A percentile compares a stretch with the other conserved stretches of the same genome.
Conservation (phyloP, 441 rosid species). For the Populus hybrid region DNA sequence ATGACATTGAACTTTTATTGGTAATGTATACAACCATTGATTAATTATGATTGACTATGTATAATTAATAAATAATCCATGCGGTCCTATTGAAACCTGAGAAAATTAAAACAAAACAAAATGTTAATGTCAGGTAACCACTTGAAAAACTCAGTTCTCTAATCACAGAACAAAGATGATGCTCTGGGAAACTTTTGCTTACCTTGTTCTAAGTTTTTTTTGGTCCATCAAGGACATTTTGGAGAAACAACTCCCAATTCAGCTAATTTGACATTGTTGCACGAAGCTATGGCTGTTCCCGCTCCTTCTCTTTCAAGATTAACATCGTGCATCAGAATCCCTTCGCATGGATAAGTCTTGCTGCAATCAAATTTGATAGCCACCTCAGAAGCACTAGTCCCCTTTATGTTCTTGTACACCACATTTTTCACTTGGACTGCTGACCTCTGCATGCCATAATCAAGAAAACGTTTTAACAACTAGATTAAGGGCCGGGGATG, state of each 20-base stretch:
- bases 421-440: conserved; percentile 70
- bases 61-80: background rate
- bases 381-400: conserved; percentile 63
- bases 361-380: conserved; percentile 69
- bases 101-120: background rate
- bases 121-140: background rate
- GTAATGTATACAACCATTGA: background rate
- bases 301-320: conserved; percentile 22
- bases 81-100: background rate
- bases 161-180: background rate
- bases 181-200: background rate
- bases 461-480: background rate
- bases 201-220: background rate
- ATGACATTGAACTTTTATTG: background rate
- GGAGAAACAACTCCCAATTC: conserved; percentile 52
- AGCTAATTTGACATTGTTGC: conserved; percentile 44
- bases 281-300: conserved; percentile 40
- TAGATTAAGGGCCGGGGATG: background rate
- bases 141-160: background rate
- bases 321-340: conserved; percentile 50
- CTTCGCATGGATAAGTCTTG: conserved; percentile 50
- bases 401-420: conserved; percentile 60
- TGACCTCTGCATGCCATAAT: conserved; percentile 31
- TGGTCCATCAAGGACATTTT: conserved; percentile 28
- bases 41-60: background rate